Evolutionary conservation across 2,329 filamentous ascomycete genomes (phyloP), one percentile per base, ranked within the genome.

Genomic region (Pseudogymnoascus verrucosus): DNA sequence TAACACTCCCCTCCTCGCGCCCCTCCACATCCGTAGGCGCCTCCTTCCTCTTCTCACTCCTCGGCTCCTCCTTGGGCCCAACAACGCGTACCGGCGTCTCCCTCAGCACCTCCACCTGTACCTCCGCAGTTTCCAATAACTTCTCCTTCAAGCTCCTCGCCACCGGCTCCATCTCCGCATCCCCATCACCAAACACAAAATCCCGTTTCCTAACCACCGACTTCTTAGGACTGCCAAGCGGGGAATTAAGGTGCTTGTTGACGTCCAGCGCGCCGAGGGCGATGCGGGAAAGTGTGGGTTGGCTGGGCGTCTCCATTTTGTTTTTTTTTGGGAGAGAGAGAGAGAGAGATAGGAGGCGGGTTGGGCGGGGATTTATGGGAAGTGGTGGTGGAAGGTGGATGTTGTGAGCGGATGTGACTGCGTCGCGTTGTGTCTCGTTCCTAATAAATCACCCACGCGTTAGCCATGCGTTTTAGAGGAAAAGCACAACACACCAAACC

Each of bases 231-330:
- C 47, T 54, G 26, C 47, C 47, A 7, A 16, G 23, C 26, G 47
- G 47, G 47, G 47, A 54, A 7, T 54, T 19, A 47, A 61, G 16
- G 66, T 65, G 10, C 51, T 23, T 21, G 62, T 60, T 12, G 62
- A 64, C 16, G 51, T 62, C 26, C 59, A 67, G 23, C 44, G 14
- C 11, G 64, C 60, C 19, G 68, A 65, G 14, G 36, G 61, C 31
- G 42, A 61, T 19, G 37, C 40, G 51, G 47, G 47, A 31, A 12
- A 54, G 47, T 7, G 47, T 54, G n/a, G 47, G 47, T 54, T 54
- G 47, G 14, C 3, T 54, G 47, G 47, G 23, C 11, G 47, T 16
- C 5, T 54, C 47, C 47, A 54, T 54, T 54, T 8, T 31, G 23
- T 14, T 21, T 42, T 31, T 31, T 7, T 14, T 26, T 23, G 42